phyloP scores from a whole-genome alignment of 805 yeast genomes.

The Wickerhamomyces sydowiorum region DNA sequence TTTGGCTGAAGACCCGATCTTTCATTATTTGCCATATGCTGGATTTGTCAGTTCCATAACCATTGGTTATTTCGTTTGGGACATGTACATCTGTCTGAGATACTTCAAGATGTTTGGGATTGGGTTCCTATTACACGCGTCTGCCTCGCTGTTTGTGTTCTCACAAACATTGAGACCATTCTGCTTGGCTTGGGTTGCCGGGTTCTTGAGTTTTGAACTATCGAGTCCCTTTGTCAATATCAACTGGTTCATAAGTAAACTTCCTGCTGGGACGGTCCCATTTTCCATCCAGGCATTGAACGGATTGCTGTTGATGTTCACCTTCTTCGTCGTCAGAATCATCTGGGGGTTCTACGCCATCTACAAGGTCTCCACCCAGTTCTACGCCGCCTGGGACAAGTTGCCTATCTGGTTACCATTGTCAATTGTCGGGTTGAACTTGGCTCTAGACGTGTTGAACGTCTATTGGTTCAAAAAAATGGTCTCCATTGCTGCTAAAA shows the following conservation, averaged over 20 bases:
- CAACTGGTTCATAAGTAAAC: constrained; percentile 83
- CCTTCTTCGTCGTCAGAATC: constrained; percentile 75
- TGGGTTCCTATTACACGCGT: constrained; percentile 79
- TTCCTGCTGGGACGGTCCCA: constrained; percentile 65
- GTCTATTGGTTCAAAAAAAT: constrained; percentile 85
- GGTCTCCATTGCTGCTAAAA: constrained; percentile 66
- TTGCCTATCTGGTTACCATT: constrained; percentile 43
- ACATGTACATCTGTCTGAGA: constrained; percentile 58
- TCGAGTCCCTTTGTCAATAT: constrained; percentile 93
- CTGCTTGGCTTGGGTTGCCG: constrained; percentile 75
- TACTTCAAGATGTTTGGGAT: constrained; percentile 68
- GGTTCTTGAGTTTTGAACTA: constrained; percentile 78
- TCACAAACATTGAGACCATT: constrained; percentile 60
- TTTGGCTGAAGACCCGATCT: constrained; percentile 43
- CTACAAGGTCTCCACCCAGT: constrained; percentile 38
- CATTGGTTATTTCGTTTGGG: constrained; percentile 91
- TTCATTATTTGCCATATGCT: constrained; percentile 71
- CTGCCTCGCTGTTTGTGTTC: constrained; percentile 76
- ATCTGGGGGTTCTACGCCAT: constrained; percentile 86
- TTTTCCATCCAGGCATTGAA: constrained; percentile 50
- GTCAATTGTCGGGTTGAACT: constrained; percentile 49
- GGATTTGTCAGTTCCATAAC: constrained; percentile 71
- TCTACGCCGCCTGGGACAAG: constrained; percentile 37
- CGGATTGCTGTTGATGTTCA: constrained; percentile 61
- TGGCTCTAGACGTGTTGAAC: constrained; percentile 62